Percentiles rank a stretch among this genome's conserved stretches.
These are phyloP conservation scores for Candida albicans DNA, from an alignment of 1,139 yeast species.

Conservation along the genomic window DNA sequence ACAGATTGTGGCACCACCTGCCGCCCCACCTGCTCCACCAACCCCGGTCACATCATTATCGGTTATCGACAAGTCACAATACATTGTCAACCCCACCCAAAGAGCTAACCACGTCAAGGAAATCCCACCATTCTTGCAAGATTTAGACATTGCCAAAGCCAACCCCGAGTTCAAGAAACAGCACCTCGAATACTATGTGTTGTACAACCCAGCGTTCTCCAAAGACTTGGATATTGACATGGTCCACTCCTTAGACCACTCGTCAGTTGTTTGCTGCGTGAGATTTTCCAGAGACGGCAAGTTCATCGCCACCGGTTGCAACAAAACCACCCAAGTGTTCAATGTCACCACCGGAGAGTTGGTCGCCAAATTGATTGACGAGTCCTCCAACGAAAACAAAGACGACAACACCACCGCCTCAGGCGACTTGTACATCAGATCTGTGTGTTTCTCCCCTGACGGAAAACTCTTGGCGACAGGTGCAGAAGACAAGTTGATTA, in stretches of 20 bases:
- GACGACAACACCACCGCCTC: conserved; percentile 35
- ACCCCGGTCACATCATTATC: conserved; percentile 30
- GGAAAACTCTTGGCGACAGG: conserved; percentile 96
- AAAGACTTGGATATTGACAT: conserved; percentile 77
- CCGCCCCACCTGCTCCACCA: conserved; percentile 18
- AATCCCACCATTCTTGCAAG: conserved; percentile 79
- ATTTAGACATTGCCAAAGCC: conserved; percentile 76
- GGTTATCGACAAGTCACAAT: conserved; percentile 43
- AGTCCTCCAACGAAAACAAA: conserved; percentile 34
- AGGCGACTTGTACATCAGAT: conserved; percentile 88
- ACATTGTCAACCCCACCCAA: conserved; percentile 44
- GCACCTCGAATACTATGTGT: conserved; percentile 82
- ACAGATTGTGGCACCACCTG: conserved; percentile 23
- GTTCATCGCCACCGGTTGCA: conserved; percentile 95
- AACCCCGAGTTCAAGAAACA: conserved; percentile 80
- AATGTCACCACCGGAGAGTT: conserved; percentile 90
- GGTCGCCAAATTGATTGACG: conserved; percentile 85
- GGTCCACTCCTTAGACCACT: conserved; percentile 87
- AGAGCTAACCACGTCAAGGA: conserved; percentile 64
- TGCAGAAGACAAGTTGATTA: conserved; percentile 93
- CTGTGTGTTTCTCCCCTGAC: conserved; percentile 96
- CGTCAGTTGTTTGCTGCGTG: conserved; percentile 95
- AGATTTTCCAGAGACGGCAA: conserved; percentile 91
- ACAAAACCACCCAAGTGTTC: conserved; percentile 92
- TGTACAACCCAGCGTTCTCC: conserved; percentile 83